Base-by-base conservation (phyloP, 805 yeast genomes). In the Pichia eremophila region DNA sequence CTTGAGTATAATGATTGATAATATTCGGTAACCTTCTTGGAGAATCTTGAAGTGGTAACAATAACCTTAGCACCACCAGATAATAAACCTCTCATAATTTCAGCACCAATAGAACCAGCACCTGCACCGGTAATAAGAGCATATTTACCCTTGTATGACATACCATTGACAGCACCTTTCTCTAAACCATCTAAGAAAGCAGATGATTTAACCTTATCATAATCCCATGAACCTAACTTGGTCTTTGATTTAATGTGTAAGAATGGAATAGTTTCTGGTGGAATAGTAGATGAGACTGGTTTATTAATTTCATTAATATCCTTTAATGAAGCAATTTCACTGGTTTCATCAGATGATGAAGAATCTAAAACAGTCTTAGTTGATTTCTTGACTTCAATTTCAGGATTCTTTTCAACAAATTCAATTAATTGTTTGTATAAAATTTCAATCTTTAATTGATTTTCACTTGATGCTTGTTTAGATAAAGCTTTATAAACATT, bases 71-170 rank as follows among this genome's bases (percentile, higher is more conserved):
- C 98, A 75, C 99, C 99, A 71, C 99, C 99, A 62, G 91, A 81
- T 48, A 93, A 74, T 64, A 93, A 75, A 55, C 99, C 99, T 72
- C 87, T 95, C 64, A 93, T 75, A 57, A 93, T 79, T 69, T 93
- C 96, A 52, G 96, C 96, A 72, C 98, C 99, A 63, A 93, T 93
- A 45, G 99, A 93, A 47, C 98, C 99, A 43, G 87, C 90, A 75
- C 99, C 99, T 45, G 98, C 98, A 75, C 99, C 99, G 43, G 99
- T 93, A 56, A 93, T 75, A 61, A 93, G 78, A 45, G 90, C 96
- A 57, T 82, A 81, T 69, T 89, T 93, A 66, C 81, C 87, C 66
- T 83, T 81, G 74, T 82, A 93, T 38, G 96, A 78, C 48, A 89
- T 77, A 72, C 99, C 99, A 59, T 90, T 93, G 54, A 87, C 79